Evolutionary conservation across 2,329 filamentous ascomycete species (phyloP).

Genomic region (Cercospora sp.): DNA sequence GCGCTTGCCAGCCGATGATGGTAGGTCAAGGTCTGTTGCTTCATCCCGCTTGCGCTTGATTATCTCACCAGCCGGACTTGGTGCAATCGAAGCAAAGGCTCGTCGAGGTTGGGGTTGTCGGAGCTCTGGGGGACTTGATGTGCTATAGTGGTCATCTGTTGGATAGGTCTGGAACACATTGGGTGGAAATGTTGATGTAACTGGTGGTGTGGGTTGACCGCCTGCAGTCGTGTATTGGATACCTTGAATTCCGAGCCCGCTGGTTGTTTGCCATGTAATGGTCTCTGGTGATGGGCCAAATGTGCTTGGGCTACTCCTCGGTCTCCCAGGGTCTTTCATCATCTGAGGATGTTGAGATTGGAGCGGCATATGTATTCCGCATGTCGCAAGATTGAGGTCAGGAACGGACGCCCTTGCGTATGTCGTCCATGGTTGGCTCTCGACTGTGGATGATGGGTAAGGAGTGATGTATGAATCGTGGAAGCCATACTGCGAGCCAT

Average conservation of each 20-base stretch:
- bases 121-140: conserved; percentile 34
- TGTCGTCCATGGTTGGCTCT: conserved; percentile 35
- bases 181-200: conserved; percentile 39
- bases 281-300: conserved; percentile 43
- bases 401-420: conserved; percentile 32
- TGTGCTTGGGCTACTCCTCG: conserved; percentile 47
- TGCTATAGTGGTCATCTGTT: conserved; percentile 33
- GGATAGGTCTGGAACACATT: conserved; percentile 35
- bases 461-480: conserved; percentile 39
- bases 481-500: conserved; percentile 32
- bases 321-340: conserved; percentile 38
- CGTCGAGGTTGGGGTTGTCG: conserved; percentile 43
- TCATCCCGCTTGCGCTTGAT: conserved; percentile 43
- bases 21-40: conserved; percentile 35
- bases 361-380: conserved; percentile 19
- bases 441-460: conserved; percentile 38
- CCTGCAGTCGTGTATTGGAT: conserved; percentile 39
- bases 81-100: conserved; percentile 47
- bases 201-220: conserved; percentile 34
- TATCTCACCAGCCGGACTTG: conserved; percentile 41
- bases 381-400: conserved; percentile 27
- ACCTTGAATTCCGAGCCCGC: conserved; percentile 43
- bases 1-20: conserved; percentile 38
- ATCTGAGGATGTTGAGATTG: conserved; percentile 25
- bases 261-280: conserved; percentile 40